Evolutionary conservation across 2,329 filamentous ascomycete species (phyloP).

Genomic region (Trichoderma lentiforme): DNA sequence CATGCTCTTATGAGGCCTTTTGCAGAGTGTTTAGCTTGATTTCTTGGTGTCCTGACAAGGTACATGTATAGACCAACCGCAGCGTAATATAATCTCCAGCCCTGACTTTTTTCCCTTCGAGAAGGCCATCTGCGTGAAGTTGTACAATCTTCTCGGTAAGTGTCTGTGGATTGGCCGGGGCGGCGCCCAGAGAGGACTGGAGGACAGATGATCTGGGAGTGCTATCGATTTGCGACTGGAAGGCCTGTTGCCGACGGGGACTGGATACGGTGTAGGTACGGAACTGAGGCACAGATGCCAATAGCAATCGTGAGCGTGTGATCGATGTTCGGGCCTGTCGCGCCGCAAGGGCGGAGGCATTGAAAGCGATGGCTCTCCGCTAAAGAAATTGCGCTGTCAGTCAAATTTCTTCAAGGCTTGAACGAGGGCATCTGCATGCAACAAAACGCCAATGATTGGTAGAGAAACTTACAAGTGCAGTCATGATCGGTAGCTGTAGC

Average conservation of each 20-base stretch:
- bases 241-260: constrained; percentile 47
- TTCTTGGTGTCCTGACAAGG: too few species aligned
- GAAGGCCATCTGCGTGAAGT: constrained; percentile 70
- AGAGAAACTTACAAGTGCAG: not conserved
- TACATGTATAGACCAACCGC: not conserved
- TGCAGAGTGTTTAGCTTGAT: not conserved
- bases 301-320: not conserved
- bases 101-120: constrained; percentile 70
- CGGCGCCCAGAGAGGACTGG: constrained; percentile 46
- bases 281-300: not conserved
- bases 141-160: constrained; percentile 93
- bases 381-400: not conserved
- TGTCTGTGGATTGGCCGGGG: constrained; percentile 59
- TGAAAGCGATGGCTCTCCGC: not conserved
- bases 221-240: constrained; percentile 62
- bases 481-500: not conserved
- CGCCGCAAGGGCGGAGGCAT: not conserved
- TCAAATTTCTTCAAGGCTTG: not conserved
- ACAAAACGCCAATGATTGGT: not conserved
- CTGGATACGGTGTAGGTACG: constrained; percentile 8
- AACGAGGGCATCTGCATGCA: too few species aligned
- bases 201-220: constrained; percentile 49
- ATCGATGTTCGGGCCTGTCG: not conserved
- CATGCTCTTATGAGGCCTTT: constrained; percentile 67
- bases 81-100: constrained; percentile 77